These are phyloP conservation scores for Rhodotorula sp. DNA, from an alignment of 1,284 basidiomycete genomes.

Conservation along the genomic window DNA sequence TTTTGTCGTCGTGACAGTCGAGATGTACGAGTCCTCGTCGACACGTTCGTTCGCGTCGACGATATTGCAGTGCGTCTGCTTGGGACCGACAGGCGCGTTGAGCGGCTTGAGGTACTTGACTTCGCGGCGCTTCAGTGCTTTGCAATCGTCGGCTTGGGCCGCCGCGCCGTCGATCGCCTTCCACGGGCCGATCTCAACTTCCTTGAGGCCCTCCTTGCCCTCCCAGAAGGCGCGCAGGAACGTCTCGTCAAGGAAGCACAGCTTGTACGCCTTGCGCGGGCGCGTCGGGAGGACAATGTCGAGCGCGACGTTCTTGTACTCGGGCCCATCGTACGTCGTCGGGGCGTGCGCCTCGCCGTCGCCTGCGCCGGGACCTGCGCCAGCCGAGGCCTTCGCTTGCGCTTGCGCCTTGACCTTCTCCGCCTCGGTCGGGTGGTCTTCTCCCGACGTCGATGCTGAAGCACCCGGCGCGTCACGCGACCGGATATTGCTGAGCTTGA, in stretches of 20 bases:
- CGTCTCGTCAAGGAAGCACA: conserved; percentile 84
- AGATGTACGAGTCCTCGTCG: conserved; percentile 79
- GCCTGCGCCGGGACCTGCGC: background rate
- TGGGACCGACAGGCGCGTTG: conserved; percentile 67
- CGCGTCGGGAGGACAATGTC: conserved; percentile 68
- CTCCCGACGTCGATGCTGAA: background rate
- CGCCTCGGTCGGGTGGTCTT: conserved; percentile 25
- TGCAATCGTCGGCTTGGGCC: conserved; percentile 8
- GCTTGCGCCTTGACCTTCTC: conserved; percentile 37
- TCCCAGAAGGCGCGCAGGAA: conserved; percentile 92
- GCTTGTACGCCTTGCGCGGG: conserved; percentile 88
- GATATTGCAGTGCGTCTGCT: conserved; percentile 90
- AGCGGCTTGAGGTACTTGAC: conserved; percentile 96
- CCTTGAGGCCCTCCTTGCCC: conserved; percentile 72
- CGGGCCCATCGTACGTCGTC: conserved; percentile 31
- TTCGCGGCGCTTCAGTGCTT: conserved; percentile 63
- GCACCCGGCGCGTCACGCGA: background rate
- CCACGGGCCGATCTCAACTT: conserved; percentile 92
- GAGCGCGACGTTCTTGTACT: conserved; percentile 36
- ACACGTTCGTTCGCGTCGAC: conserved; percentile 74
- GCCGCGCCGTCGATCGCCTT: conserved; percentile 53
- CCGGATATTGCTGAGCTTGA: background rate
- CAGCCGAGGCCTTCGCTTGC: background rate
- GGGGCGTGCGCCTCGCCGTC: conserved; percentile 17
- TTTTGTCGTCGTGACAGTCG: conserved; percentile 80